Percentiles rank a stretch among this genome's conserved stretches.
phyloP scores from a whole-genome alignment of 2,329 filamentous ascomycete genomes.

The Cladosporium sp. region DNA sequence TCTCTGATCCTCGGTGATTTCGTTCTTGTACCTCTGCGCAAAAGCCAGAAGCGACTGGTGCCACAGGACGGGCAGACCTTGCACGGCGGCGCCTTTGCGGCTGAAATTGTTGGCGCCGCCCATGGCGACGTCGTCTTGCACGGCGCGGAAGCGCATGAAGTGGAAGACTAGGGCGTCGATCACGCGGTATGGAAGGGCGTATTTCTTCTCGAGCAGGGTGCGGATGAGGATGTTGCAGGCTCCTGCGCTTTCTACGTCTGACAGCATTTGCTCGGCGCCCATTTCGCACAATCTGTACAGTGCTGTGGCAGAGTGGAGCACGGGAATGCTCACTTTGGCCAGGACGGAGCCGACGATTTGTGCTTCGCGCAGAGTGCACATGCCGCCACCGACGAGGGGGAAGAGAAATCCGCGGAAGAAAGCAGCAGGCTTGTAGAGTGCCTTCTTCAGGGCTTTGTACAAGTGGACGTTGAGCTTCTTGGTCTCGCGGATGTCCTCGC shows the following conservation, averaged over 20 bases:
- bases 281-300: slow-evolving; percentile 92
- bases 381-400: slow-evolving; percentile 75
- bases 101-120: slow-evolving; percentile 32
- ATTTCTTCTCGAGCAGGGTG: slow-evolving; percentile 90
- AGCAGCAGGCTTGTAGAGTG: slow-evolving; percentile 85
- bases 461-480: slow-evolving; percentile 95
- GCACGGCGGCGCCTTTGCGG: slow-evolving; percentile 42
- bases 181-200: slow-evolving; percentile 90
- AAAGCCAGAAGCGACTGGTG: slow-evolving; percentile 91
- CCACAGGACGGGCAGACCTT: slow-evolving; percentile 80
- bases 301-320: slow-evolving; percentile 86
- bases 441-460: slow-evolving; percentile 90
- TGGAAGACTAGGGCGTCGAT: slow-evolving; percentile 95
- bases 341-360: slow-evolving; percentile 86
- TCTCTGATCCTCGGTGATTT: slow-evolving; percentile 91
- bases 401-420: slow-evolving; percentile 98
- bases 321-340: slow-evolving; percentile 77
- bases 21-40: slow-evolving; percentile 89
- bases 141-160: slow-evolving; percentile 80
- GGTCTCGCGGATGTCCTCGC: slow-evolving; percentile 87
- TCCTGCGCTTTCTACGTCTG: slow-evolving; percentile 78
- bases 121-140: slow-evolving; percentile 59
- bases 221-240: slow-evolving; percentile 95
- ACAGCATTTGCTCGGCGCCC: slow-evolving; percentile 79
- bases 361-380: slow-evolving; percentile 88